Conservation (phyloP, 2,329 filamentous ascomycete species). For the Neonectria neomacrospora region DNA sequence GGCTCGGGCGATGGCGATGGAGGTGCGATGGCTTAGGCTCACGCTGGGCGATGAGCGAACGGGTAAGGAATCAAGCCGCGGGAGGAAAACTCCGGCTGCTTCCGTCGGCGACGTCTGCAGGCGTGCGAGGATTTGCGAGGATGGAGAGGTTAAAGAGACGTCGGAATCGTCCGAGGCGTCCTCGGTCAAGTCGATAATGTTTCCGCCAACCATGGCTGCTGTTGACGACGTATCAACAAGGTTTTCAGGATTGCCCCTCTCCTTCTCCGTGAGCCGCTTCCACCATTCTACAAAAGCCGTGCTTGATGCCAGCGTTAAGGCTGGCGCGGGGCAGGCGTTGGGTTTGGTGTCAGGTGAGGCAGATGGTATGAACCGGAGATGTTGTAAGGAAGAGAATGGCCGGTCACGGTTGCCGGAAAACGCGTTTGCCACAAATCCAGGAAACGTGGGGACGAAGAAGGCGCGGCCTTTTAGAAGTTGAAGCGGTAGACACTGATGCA, state of each 20-base stretch:
- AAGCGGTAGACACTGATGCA: background rate
- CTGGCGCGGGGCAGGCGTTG: conserved; percentile 14
- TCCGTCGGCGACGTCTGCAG: conserved; percentile 5
- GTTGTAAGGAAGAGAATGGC: conserved; percentile 9
- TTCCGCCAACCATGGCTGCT: conserved; percentile 25
- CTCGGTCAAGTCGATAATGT: conserved; percentile 37
- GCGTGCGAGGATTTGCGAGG: background rate
- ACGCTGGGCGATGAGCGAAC: conserved; percentile 9
- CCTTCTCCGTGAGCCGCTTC: conserved; percentile 34
- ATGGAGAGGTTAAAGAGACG: conserved; percentile 1
- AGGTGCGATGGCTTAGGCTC: conserved; percentile 9
- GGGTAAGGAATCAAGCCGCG: conserved; percentile 26
- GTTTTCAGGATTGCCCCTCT: conserved; percentile 45
- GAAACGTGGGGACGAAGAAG: conserved; percentile 1
- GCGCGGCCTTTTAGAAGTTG: background rate
- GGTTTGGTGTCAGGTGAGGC: background rate
- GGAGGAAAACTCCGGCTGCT: background rate
- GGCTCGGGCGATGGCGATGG: conserved; percentile 20
- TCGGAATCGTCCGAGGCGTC: conserved; percentile 32
- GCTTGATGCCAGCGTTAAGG: conserved; percentile 17
- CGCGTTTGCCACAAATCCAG: conserved; percentile 22
- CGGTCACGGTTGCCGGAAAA: conserved; percentile 15
- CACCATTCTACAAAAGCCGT: conserved; percentile 38
- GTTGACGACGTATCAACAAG: conserved; percentile 35
- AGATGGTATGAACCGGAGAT: conserved; percentile 6